phyloP scores from a whole-genome alignment of 1,139 yeast genomes.

The Kluyveromyces marxianus region DNA sequence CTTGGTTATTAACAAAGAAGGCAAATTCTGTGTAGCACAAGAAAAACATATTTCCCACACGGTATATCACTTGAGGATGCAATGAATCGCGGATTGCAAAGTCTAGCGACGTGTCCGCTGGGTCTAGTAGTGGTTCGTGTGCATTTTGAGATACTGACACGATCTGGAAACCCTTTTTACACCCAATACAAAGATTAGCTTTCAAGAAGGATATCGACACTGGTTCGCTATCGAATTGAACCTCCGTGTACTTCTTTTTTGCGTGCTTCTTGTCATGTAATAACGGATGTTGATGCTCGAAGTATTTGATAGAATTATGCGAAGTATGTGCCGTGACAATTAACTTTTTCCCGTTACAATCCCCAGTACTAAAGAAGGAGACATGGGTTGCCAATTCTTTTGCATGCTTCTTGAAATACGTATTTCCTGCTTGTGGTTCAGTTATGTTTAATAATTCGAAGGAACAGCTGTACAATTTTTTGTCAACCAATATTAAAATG shows the following conservation, averaged over 20 bases:
- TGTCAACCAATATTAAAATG: slow-evolving; percentile 74
- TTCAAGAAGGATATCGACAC: slow-evolving; percentile 85
- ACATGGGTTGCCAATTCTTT: slow-evolving; percentile 80
- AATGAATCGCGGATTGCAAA: slow-evolving; percentile 74
- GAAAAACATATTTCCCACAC: slow-evolving; percentile 81
- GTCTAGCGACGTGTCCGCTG: slow-evolving; percentile 93
- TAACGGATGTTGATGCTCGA: slow-evolving; percentile 48
- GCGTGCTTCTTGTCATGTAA: slow-evolving; percentile 54
- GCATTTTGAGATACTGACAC: slow-evolving; percentile 50
- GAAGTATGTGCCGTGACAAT: slow-evolving; percentile 83
- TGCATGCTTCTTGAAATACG: slow-evolving; percentile 47
- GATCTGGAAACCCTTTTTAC: slow-evolving; percentile 93
- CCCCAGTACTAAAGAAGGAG: slow-evolving; percentile 84
- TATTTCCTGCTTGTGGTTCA: slow-evolving; percentile 30
- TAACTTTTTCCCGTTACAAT: slow-evolving; percentile 79
- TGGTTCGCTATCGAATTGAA: slow-evolving; percentile 79
- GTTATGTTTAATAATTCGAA: slow-evolving; percentile 59
- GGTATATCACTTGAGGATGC: slow-evolving; percentile 85
- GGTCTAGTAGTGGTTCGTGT: slow-evolving; percentile 77
- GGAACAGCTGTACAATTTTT: slow-evolving; percentile 76
- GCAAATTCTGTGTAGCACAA: slow-evolving; percentile 88
- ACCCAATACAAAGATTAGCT: slow-evolving; percentile 85
- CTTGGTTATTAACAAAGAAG: slow-evolving; percentile 86
- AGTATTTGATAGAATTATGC: slow-evolving; percentile 70
- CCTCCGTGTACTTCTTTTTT: slow-evolving; percentile 64